phyloP scores from a whole-genome alignment of 805 yeast genomes.

The Candida sithepensis region DNA sequence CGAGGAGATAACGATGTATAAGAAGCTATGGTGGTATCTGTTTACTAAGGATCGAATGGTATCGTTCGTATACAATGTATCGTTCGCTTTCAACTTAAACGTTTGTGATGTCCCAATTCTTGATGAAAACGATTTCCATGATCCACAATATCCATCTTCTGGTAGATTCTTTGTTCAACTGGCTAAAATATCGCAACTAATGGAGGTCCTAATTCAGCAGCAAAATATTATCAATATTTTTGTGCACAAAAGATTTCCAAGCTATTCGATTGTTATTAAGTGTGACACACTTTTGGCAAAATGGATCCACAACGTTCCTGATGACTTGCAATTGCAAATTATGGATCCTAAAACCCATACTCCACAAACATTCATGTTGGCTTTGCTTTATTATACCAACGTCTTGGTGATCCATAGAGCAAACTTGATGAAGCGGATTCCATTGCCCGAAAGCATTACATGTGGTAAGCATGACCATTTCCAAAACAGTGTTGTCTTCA shows the following conservation, averaged over 20 bases:
- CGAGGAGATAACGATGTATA: slow-evolving; percentile 39
- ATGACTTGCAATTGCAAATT: slow-evolving; percentile 52
- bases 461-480: slow-evolving; percentile 1
- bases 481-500: not conserved
- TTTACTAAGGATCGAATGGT: slow-evolving; percentile 62
- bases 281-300: slow-evolving; percentile 69
- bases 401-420: slow-evolving; percentile 65
- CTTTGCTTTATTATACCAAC: slow-evolving; percentile 63
- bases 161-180: not conserved
- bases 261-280: slow-evolving; percentile 35
- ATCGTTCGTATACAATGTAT: slow-evolving; percentile 60
- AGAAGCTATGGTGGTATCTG: slow-evolving; percentile 68
- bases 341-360: slow-evolving; percentile 33
- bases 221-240: slow-evolving; percentile 1
- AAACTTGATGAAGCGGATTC: slow-evolving; percentile 27
- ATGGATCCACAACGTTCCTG: slow-evolving; percentile 65
- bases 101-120: slow-evolving; percentile 78
- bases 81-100: slow-evolving; percentile 58
- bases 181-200: not conserved
- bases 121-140: slow-evolving; percentile 56
- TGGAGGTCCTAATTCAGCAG: slow-evolving; percentile 1
- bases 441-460: not conserved
- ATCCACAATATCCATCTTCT: slow-evolving; percentile 37
- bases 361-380: slow-evolving; percentile 51
- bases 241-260: not conserved